Base-by-base conservation (phyloP, 495 filamentous ascomycete species). In the Melanomma pulvis-pyrius region DNA sequence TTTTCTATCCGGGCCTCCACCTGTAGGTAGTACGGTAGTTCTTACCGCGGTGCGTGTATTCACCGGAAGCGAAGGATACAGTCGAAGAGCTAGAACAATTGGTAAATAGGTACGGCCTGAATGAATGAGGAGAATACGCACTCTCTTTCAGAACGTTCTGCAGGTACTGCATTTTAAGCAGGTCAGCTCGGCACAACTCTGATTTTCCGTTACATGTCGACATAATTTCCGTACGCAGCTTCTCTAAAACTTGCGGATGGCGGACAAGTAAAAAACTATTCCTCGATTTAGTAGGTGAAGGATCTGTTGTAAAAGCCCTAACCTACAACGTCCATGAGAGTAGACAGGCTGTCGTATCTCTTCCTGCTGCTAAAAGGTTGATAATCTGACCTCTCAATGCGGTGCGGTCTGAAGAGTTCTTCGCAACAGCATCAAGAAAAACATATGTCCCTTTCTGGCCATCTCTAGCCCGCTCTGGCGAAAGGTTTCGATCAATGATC, bases 181-280 rank as follows among this genome's bases (percentile, higher is more conserved):
- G 75, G 47, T 78, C 68, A 13, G 77, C 74, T 44, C 77, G 70
- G 1, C 68, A 74, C 2, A 76, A 67, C 25, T 71, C 9, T 74
- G 65, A 26, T 77, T 63, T 54, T 71, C 64, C 21, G 75, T n/a
- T 29, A n/a, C 49, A 54, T 24, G 29, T 28, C 2, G 48, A 26
- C 6, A 54, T 22, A 3, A 74, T 68, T 25, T 47, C 56, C n/a
- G 5, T 30, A 22, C 72, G 67, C 21, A 74, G 57, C 30, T 68
- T 65, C 21, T 58, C 32, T 28, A 61, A 63, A 17, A 67, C 61
- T 12, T 41, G 22, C 9, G 68, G 68, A 53, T 74, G 22, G 15
- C 56, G 49, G 55, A 65, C 0, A 39, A 92, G 80, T 52, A 83
- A 83, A 66, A 83, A 87, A 91, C 90, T 55, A 82, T 77, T 12